Evolutionary conservation across 345 rosid genomes (phyloP), one percentile per base, ranked within the genome.

Genomic region (Citrus cavaleriei): DNA sequence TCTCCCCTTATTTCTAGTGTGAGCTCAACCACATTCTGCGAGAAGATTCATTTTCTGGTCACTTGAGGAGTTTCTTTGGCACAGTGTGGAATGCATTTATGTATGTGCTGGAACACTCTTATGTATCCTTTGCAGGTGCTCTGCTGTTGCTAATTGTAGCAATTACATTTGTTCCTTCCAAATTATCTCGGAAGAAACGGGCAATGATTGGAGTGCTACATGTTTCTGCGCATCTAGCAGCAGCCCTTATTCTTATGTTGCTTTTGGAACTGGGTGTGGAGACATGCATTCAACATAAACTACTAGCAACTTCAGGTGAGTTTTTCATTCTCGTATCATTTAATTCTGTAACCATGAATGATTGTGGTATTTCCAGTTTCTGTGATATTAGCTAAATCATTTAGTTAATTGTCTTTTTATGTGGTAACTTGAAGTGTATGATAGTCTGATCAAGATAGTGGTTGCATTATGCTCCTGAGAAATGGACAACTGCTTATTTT

Each of bases 191-290:
- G 74, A 96, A 93, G 91, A 96, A 87, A 85, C 89, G 90, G 69
- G 86, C 82, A 34, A 10, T 93, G 32, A 91, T 96, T 74, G 99
- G 98, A 78, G 81, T 92, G 75, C 92, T 96, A 78, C 99, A 96
- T 89, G 93, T 94, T 81, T 81, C 88, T 70, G 91, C 98, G 49
- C 99, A 96, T 88, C 89, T 96, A 73, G 84, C 92, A 61, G 89
- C 99, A 18, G 99, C 99, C 78, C 78, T 94, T 57, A 87, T 96
- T 86, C 97, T 96, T 83, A 91, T 93, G 98, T 80, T 96, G 90
- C 90, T 96, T 74, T 66, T 96, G 86, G 99, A 96, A 81, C 77
- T 96, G 84, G 99, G 99, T 80, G 82, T 94, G 59, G 95, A 96
- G 86, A 94, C 90, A 13, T 96, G 99, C 76, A 90, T 96, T 79